A percentile compares a stretch with the other conserved stretches of the same genome.
phyloP scores from a whole-genome alignment of 345 rosid genomes.

The Clausena lansium region DNA sequence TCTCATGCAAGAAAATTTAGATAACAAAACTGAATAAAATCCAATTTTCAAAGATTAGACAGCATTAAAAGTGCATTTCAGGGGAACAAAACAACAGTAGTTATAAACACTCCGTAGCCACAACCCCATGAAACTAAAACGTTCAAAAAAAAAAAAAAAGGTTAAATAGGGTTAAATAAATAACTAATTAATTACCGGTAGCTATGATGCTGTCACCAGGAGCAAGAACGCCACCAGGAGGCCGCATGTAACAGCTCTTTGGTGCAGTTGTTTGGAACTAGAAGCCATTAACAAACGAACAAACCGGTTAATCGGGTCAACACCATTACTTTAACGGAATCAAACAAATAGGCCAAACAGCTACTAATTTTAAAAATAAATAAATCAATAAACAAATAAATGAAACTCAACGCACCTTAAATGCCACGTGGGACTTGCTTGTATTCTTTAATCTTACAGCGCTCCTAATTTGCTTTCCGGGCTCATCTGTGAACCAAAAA shows the following conservation, averaged over 20 bases:
- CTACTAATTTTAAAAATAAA: not conserved
- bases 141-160: not conserved
- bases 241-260: constrained; percentile 97
- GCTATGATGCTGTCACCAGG: constrained; percentile 90
- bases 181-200: constrained; percentile 50
- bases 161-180: not conserved
- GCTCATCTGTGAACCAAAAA: constrained; percentile 53
- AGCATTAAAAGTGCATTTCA: not conserved
- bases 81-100: too few relatives aligned
- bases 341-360: not conserved
- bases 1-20: not conserved
- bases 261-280: constrained; percentile 99
- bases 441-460: constrained; percentile 83
- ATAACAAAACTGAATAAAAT: constrained; percentile 1
- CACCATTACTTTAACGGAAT: not conserved
- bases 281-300: constrained; percentile 8
- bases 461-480: constrained; percentile 89
- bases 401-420: constrained; percentile 55
- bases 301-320: not conserved
- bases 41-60: not conserved
- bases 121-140: not conserved
- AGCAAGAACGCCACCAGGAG: constrained; percentile 92
- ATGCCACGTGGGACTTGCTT: constrained; percentile 88
- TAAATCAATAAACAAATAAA: not conserved
- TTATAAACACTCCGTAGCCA: not conserved